These are phyloP conservation scores for Clohesyomyces aquaticus DNA, from an alignment of 495 filamentous ascomycete species.

Conservation along the genomic window DNA sequence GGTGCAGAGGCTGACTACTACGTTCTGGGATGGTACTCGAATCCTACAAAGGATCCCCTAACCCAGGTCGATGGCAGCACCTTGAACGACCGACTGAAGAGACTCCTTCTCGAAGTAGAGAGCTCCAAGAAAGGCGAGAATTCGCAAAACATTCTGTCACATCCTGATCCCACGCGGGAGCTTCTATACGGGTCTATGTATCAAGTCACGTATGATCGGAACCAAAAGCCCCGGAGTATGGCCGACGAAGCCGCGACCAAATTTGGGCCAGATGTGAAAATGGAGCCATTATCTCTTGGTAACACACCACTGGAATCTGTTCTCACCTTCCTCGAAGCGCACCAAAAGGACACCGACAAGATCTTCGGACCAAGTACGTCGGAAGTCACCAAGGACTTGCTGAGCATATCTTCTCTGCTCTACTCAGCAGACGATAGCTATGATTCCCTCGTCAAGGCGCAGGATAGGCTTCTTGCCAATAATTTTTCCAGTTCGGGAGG, in stretches of 20 bases:
- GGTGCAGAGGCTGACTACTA: constrained; percentile 52
- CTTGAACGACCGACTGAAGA: not conserved
- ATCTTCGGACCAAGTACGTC: constrained; percentile 1
- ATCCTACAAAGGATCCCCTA: constrained; percentile 23
- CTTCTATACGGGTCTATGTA: not conserved
- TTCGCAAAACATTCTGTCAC: not conserved
- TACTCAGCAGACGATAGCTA: constrained; percentile 11
- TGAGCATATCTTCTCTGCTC: constrained; percentile 10
- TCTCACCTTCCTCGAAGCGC: constrained; percentile 11
- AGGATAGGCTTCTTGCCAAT: not conserved
- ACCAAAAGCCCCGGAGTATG: not conserved
- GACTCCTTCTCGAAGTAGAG: not conserved
- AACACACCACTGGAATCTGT: constrained; percentile 7
- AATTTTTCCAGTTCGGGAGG: too few species aligned
- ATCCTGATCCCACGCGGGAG: not conserved
- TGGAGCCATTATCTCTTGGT: constrained; percentile 14
- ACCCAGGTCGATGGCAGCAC: not conserved
- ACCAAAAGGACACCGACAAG: constrained; percentile 2
- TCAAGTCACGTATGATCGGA: not conserved
- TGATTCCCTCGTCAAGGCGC: constrained; percentile 4
- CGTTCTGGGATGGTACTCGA: constrained; percentile 57
- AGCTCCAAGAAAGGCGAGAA: not conserved
- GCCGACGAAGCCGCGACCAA: not conserved
- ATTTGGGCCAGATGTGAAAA: not conserved
- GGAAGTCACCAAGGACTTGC: constrained; percentile 2